phyloP scores from a whole-genome alignment of 768 basidiomycete species.

The Panaeolus papilionaceus region DNA sequence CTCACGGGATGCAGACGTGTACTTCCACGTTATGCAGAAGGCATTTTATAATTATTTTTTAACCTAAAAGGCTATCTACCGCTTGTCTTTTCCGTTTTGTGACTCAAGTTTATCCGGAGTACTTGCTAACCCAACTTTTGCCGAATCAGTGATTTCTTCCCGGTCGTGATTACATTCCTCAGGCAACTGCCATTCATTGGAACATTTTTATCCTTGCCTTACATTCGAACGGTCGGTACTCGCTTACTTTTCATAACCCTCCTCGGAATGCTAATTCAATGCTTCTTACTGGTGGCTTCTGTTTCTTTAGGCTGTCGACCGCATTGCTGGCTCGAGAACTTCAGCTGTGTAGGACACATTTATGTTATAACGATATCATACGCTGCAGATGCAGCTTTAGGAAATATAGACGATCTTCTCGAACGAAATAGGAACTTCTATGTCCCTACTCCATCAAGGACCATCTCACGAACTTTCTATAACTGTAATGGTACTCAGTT shows the following conservation, averaged over 20 bases:
- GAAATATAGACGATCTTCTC: neutral
- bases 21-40: slow-evolving; percentile 5
- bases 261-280: neutral
- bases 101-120: slow-evolving; percentile 12
- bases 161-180: slow-evolving; percentile 96
- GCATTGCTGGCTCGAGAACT: slow-evolving; percentile 79
- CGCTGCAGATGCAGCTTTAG: slow-evolving; percentile 28
- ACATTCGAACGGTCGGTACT: slow-evolving; percentile 78
- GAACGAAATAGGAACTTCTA: neutral
- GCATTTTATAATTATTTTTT: slow-evolving; percentile 2
- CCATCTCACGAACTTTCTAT: neutral
- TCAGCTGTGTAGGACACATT: slow-evolving; percentile 60
- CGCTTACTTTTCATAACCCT: neutral
- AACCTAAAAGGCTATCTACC: neutral
- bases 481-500: neutral
- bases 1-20: slow-evolving; percentile 5
- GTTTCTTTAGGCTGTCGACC: slow-evolving; percentile 69
- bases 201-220: slow-evolving; percentile 84
- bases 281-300: slow-evolving; percentile 9
- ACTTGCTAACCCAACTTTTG: slow-evolving; percentile 9
- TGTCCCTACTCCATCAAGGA: neutral
- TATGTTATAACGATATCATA: slow-evolving; percentile 13
- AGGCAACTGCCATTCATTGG: slow-evolving; percentile 94
- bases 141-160: slow-evolving; percentile 91
- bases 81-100: neutral